phyloP scores from a whole-genome alignment of 257 asterid genomes.

The Apocynum venetum region DNA sequence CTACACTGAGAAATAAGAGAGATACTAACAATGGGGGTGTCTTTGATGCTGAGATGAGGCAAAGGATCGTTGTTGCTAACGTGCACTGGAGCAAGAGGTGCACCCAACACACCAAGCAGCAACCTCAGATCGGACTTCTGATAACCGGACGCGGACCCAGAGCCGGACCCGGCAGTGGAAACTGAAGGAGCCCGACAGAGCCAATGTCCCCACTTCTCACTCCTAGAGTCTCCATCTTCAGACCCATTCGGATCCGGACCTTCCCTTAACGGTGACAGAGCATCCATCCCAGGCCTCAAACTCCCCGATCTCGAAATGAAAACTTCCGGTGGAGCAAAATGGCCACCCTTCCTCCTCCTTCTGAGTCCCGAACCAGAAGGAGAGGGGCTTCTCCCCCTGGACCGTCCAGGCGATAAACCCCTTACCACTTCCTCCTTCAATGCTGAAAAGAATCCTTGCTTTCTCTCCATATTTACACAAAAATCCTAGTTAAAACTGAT shows the following conservation, averaged over 20 bases:
- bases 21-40: slow-evolving; percentile 67
- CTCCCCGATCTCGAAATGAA: slow-evolving; percentile 60
- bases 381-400: slow-evolving; percentile 56
- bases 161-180: slow-evolving; percentile 42
- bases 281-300: slow-evolving; percentile 49
- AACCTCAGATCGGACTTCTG: slow-evolving; percentile 63
- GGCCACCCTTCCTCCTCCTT: slow-evolving; percentile 43
- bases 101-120: slow-evolving; percentile 71
- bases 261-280: slow-evolving; percentile 61
- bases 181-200: slow-evolving; percentile 63
- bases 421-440: slow-evolving; percentile 64
- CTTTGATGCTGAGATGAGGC: slow-evolving; percentile 68
- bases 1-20: background rate
- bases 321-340: slow-evolving; percentile 44
- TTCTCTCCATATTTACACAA: slow-evolving; percentile 50
- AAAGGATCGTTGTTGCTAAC: slow-evolving; percentile 59
- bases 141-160: slow-evolving; percentile 34
- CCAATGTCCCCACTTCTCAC: slow-evolving; percentile 64
- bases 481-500: background rate
- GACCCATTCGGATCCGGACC: slow-evolving; percentile 73
- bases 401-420: slow-evolving; percentile 61
- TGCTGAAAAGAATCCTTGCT: slow-evolving; percentile 62
- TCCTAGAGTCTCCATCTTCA: slow-evolving; percentile 41
- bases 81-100: slow-evolving; percentile 74
- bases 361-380: slow-evolving; percentile 60